Conservation (phyloP, 2,329 filamentous ascomycete species). For the Cladosporium sp. region DNA sequence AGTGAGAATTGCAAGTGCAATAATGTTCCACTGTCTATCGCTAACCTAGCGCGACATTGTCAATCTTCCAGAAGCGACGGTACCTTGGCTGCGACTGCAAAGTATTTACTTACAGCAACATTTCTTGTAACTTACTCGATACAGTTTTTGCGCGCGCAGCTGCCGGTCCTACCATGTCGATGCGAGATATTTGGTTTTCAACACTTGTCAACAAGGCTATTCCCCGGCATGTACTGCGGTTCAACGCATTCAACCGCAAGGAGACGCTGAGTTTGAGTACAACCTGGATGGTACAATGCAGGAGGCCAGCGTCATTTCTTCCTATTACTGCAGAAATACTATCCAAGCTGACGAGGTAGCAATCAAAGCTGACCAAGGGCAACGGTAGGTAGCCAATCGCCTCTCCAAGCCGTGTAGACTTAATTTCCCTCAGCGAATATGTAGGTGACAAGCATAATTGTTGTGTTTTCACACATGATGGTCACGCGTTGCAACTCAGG, state of each 20-base stretch:
- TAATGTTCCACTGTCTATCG: not conserved
- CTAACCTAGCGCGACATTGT: not conserved
- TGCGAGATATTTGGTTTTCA: not conserved
- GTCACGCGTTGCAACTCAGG: not conserved
- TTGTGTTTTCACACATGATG: not conserved
- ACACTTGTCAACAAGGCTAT: not conserved
- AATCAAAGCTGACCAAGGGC: not conserved
- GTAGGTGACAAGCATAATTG: not conserved
- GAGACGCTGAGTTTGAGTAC: not conserved
- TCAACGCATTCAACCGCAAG: not conserved
- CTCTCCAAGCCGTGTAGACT: not conserved
- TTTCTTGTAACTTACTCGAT: not conserved
- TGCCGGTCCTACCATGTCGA: not conserved
- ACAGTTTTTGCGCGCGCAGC: not conserved
- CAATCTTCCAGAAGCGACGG: not conserved
- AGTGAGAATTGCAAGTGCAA: not conserved
- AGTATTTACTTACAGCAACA: not conserved
- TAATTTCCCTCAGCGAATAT: not conserved
- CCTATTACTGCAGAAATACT: not conserved
- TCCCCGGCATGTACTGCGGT: no score
- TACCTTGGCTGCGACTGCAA: not conserved
- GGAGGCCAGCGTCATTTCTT: not conserved
- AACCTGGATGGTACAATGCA: not conserved
- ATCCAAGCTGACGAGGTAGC: not conserved
- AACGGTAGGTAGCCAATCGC: not conserved